Conservation (phyloP, 2,329 filamentous ascomycete species). For the Dactylellina haptotyla region DNA sequence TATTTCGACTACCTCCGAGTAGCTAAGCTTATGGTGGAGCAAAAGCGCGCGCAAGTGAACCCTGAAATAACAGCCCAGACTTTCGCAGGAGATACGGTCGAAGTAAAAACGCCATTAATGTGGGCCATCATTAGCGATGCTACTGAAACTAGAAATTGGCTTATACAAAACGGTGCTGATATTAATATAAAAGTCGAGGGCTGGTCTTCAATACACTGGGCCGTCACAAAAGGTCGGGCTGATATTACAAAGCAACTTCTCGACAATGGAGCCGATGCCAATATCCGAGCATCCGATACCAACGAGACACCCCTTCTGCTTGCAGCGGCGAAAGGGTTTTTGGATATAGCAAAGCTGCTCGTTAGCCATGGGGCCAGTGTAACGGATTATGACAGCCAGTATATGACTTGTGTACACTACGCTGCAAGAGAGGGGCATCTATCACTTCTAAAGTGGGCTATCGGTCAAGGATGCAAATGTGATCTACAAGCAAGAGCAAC, state of each 20-base stretch:
- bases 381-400: slow-evolving; percentile 5
- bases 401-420: slow-evolving; percentile 6
- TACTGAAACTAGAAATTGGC: not conserved
- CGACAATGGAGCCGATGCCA: slow-evolving; percentile 5
- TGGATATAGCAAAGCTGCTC: slow-evolving; percentile 23
- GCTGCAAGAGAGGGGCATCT: slow-evolving; percentile 14
- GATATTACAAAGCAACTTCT: slow-evolving; percentile 16
- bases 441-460: slow-evolving; percentile 12
- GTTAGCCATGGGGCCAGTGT: slow-evolving; percentile 4
- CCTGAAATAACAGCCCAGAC: not conserved
- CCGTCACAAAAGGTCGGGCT: not conserved
- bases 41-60: not conserved
- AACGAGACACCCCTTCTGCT: slow-evolving; percentile 17
- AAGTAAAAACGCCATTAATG: slow-evolving; percentile 10
- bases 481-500: slow-evolving; percentile 12
- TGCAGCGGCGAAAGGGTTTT: slow-evolving; percentile 10
- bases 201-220: slow-evolving; percentile 27
- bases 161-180: slow-evolving; percentile 13
- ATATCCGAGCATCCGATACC: not conserved
- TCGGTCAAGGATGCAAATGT: not conserved
- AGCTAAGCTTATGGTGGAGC: slow-evolving; percentile 1
- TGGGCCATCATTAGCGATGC: slow-evolving; percentile 21
- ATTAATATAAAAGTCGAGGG: slow-evolving; percentile 3
- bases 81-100: not conserved
- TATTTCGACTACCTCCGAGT: slow-evolving; percentile 27